phyloP scores from a whole-genome alignment of 2,329 filamentous ascomycete species.

The Fusarium nematophilum region DNA sequence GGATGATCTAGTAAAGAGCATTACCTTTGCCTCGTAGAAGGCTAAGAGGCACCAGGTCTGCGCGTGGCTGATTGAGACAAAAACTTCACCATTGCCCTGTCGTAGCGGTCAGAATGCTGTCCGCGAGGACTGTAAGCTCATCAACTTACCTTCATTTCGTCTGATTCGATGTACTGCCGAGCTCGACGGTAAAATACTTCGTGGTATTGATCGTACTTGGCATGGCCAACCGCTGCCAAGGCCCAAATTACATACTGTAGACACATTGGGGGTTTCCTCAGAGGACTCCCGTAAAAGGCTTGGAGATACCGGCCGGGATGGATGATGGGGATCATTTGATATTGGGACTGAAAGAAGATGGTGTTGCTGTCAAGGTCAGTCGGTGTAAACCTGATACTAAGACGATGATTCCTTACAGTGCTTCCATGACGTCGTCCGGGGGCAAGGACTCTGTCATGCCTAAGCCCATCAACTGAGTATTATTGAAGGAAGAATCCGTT shows the following conservation, averaged over 20 bases:
- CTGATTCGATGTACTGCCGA: slow-evolving; percentile 83
- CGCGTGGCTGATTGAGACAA: slow-evolving; percentile 81
- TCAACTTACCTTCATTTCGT: slow-evolving; percentile 78
- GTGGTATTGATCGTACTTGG: slow-evolving; percentile 78
- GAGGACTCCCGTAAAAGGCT: slow-evolving; percentile 76
- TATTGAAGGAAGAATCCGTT: slow-evolving; percentile 17
- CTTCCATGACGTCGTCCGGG: slow-evolving; percentile 81
- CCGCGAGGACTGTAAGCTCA: too few species aligned
- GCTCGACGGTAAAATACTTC: slow-evolving; percentile 85
- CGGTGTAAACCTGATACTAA: background rate
- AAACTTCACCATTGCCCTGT: slow-evolving; percentile 79
- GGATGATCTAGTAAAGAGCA: slow-evolving; percentile 88
- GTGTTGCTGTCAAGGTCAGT: slow-evolving; percentile 64
- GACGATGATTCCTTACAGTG: slow-evolving; percentile 70
- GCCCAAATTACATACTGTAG: slow-evolving; percentile 91
- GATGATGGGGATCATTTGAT: slow-evolving; percentile 79
- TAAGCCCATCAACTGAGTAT: slow-evolving; percentile 72
- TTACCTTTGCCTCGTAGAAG: slow-evolving; percentile 84
- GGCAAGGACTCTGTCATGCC: slow-evolving; percentile 87
- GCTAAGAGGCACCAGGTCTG: slow-evolving; percentile 83
- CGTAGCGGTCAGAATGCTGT: background rate
- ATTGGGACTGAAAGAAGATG: slow-evolving; percentile 80
- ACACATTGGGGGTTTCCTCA: slow-evolving; percentile 83
- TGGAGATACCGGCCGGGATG: slow-evolving; percentile 81
- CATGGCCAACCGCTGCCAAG: slow-evolving; percentile 76